A percentile compares a stretch with the other conserved stretches of the same genome.
Conservation (phyloP, 2,329 filamentous ascomycete species). For the Cladorrhinum sp. region DNA sequence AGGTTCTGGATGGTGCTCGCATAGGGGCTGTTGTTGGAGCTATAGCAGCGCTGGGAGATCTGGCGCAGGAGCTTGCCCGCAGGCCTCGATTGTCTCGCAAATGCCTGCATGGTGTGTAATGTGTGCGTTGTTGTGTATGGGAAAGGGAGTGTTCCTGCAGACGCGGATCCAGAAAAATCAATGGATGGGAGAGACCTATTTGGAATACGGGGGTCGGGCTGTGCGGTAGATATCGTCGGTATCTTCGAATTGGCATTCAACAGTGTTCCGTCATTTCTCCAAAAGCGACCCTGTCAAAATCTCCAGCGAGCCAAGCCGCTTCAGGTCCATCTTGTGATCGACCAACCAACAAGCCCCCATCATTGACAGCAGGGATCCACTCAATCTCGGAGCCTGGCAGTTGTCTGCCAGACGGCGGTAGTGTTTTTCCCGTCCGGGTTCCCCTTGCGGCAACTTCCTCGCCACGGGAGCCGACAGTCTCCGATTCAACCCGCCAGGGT, state of each 20-base stretch:
- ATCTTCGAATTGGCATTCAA: constrained; percentile 3
- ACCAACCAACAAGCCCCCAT: constrained; percentile 14
- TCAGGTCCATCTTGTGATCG: not conserved
- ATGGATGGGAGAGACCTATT: constrained; percentile 8
- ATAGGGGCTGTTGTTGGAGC: constrained; percentile 67
- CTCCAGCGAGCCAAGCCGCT: constrained; percentile 12
- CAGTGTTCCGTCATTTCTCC: constrained; percentile 22
- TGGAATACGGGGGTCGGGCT: constrained; percentile 13
- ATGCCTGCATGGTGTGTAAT: constrained; percentile 70
- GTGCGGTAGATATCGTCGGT: constrained; percentile 11
- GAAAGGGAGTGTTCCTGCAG: not conserved
- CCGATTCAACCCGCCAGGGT: not conserved
- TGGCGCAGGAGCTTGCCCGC: constrained; percentile 67
- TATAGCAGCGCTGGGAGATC: constrained; percentile 67
- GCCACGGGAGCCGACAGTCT: not conserved
- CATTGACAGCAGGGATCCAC: constrained; percentile 8
- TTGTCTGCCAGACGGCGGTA: not conserved
- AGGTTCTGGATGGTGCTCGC: constrained; percentile 76
- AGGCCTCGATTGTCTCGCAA: constrained; percentile 68
- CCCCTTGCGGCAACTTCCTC: constrained; percentile 1
- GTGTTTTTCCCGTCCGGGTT: constrained; percentile 16
- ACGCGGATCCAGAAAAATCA: not conserved
- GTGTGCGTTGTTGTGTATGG: constrained; percentile 10
- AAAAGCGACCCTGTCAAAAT: constrained; percentile 20
- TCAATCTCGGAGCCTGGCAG: constrained; percentile 5